Percentiles rank a stretch among this genome's conserved stretches.
phyloP scores from a whole-genome alignment of 495 filamentous ascomycete species.

The Sabuloglossum arenarium region DNA sequence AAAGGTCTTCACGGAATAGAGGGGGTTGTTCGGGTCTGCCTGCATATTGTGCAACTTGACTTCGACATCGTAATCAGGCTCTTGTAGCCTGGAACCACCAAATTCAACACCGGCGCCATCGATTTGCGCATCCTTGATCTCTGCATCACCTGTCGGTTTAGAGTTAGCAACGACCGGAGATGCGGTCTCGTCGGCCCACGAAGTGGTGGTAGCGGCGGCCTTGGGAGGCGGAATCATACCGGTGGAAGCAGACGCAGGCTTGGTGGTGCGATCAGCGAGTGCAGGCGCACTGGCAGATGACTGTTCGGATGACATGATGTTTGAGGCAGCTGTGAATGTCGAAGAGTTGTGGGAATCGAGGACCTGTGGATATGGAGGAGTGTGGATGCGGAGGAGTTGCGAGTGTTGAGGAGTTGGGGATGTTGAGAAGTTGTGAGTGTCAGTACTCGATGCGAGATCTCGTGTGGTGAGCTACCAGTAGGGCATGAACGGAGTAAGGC shows the following conservation, averaged over 20 bases:
- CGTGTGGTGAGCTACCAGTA: no score
- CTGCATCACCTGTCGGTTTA: not conserved
- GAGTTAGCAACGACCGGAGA: slow-evolving; percentile 10
- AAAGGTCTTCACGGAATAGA: slow-evolving; percentile 69
- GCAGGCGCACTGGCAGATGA: slow-evolving; percentile 6
- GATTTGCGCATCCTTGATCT: slow-evolving; percentile 2
- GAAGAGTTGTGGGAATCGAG: not conserved
- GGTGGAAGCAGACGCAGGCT: slow-evolving; percentile 16
- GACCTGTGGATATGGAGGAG: not conserved
- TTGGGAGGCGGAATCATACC: slow-evolving; percentile 13
- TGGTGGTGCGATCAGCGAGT: slow-evolving; percentile 41
- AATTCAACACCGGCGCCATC: slow-evolving; percentile 3
- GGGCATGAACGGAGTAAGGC: no score
- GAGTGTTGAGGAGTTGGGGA: no score
- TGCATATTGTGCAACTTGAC: slow-evolving; percentile 84
- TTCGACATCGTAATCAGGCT: slow-evolving; percentile 61
- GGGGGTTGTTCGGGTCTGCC: slow-evolving; percentile 63
- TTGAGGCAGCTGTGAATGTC: not conserved
- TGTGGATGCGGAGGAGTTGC: no score
- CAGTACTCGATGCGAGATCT: no score
- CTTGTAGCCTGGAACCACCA: slow-evolving; percentile 32
- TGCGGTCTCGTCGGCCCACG: slow-evolving; percentile 18
- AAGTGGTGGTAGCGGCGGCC: slow-evolving; percentile 4
- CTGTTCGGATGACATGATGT: slow-evolving; percentile 2
- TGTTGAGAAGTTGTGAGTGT: no score